These are phyloP conservation scores for Tephrocybe sp. DNA, from an alignment of 768 basidiomycete species.

Conservation along the genomic window DNA sequence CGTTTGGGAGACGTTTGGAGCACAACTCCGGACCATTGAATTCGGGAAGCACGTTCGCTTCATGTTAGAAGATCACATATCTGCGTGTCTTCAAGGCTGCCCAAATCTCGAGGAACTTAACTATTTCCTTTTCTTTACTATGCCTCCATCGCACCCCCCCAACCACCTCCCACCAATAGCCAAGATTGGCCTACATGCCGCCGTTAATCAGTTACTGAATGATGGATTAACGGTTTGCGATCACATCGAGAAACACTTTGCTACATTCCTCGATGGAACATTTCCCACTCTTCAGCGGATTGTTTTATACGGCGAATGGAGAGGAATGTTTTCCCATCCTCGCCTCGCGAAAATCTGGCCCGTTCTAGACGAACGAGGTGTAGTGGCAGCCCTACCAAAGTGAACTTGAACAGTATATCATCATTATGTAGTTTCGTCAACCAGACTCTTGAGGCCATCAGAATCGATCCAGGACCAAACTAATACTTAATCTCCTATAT, in stretches of 20 bases:
- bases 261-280: constrained; percentile 33
- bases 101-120: constrained; percentile 48
- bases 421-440: too few species aligned
- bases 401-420: too few species aligned
- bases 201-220: constrained; percentile 39
- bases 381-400: constrained; percentile 19
- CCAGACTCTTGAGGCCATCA: too few species aligned
- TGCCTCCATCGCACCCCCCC: constrained; percentile 20
- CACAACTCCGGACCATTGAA: constrained; percentile 51
- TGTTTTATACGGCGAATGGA: constrained; percentile 56
- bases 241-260: constrained; percentile 46
- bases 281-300: constrained; percentile 48
- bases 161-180: constrained; percentile 31
- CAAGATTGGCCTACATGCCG: constrained; percentile 50
- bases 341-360: constrained; percentile 32
- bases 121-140: constrained; percentile 54
- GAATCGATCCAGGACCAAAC: too few species aligned
- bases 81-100: constrained; percentile 44
- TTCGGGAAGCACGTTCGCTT: constrained; percentile 59
- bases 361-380: constrained; percentile 31
- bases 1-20: constrained; percentile 50
- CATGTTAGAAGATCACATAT: constrained; percentile 45
- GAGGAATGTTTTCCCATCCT: constrained; percentile 31
- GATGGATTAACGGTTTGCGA: constrained; percentile 36
- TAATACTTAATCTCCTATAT: too few species aligned